phyloP scores from a whole-genome alignment of 768 basidiomycete genomes.

The Mycena leptocephala region DNA sequence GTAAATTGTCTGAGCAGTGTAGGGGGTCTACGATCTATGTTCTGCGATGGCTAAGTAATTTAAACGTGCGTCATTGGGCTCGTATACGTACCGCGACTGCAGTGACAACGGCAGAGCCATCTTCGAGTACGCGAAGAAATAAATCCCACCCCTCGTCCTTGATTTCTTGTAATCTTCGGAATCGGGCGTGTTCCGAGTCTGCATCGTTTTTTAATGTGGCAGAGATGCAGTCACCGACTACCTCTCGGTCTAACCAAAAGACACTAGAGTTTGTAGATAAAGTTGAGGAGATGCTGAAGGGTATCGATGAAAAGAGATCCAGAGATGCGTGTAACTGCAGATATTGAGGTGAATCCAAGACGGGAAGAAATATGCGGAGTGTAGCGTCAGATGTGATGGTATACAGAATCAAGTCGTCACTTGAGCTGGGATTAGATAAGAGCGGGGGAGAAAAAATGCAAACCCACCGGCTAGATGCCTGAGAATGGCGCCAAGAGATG shows the following conservation, averaged over 20 bases:
- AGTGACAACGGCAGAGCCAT: slow-evolving; percentile 82
- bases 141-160: slow-evolving; percentile 85
- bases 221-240: slow-evolving; percentile 66
- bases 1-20: slow-evolving; percentile 85
- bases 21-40: slow-evolving; percentile 91
- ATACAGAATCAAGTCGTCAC: slow-evolving; percentile 86
- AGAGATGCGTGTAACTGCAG: slow-evolving; percentile 89
- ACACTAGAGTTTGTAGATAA: slow-evolving; percentile 63
- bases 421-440: slow-evolving; percentile 43
- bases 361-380: slow-evolving; percentile 89
- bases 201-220: slow-evolving; percentile 54
- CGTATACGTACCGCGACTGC: slow-evolving; percentile 79
- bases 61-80: not conserved
- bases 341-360: slow-evolving; percentile 87
- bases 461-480: slow-evolving; percentile 76
- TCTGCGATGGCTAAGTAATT: slow-evolving; percentile 60
- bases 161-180: slow-evolving; percentile 72
- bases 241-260: slow-evolving; percentile 80
- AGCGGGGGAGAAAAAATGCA: slow-evolving; percentile 20
- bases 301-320: slow-evolving; percentile 77
- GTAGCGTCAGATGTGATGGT: slow-evolving; percentile 89
- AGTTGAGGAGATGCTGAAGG: slow-evolving; percentile 54
- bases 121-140: slow-evolving; percentile 79
- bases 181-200: slow-evolving; percentile 62
- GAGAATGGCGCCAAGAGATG: slow-evolving; percentile 82